Base-by-base conservation (phyloP, 1,284 basidiomycete species). In the Porphyrellus sp. region DNA sequence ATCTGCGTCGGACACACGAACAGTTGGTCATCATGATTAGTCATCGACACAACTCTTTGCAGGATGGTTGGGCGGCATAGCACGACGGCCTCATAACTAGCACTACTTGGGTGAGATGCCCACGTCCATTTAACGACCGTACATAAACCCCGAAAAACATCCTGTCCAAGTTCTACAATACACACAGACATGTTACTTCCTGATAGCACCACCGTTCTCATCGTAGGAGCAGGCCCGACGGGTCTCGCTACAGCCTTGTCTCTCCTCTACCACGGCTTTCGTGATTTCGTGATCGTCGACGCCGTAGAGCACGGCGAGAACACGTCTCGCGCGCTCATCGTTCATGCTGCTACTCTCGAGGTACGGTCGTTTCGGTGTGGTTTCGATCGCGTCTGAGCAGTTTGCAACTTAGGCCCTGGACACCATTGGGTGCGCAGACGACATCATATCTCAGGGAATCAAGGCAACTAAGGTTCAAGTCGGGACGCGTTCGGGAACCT, bases 281-380 rank as follows among this genome's bases (percentile, higher is more conserved):
- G 59, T 20, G 74, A 82, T 49, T 64, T 83, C 27, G 56, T 73
- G 21, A 64, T 82, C 16, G 78, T 82, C 3, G 80, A 83, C 44
- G 70, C 71, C 21, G 59, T 64, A 3, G 41, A 56, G 1, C 52
- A 55, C 16, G 69, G 63, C 16, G 62, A 60, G 31, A 63, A 70
- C 41, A 68, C 70, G 7, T 77, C 76, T n/a, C 71, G 77, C 15
- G 74, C 77, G 1, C 54, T 74, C 12, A 60, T 69, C 1, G 64
- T 79, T 20, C 77, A 79, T 59, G 70, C 77, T 28, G 72, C 73
- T 18, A 78, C 77, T 8, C 65, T 78, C 20, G 77, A 75, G 62
- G 71, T 67, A 51, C 44, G 34, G 6, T 9, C 18, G n/a, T 15
- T 25, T 40, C 12, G 34, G 4, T 4, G 7, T 15, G 20, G 3